A percentile compares a stretch with the other conserved stretches of the same genome.
These are phyloP conservation scores for Blastomyces emzantsi DNA, from an alignment of 2,329 filamentous ascomycete genomes.

Conservation along the genomic window DNA sequence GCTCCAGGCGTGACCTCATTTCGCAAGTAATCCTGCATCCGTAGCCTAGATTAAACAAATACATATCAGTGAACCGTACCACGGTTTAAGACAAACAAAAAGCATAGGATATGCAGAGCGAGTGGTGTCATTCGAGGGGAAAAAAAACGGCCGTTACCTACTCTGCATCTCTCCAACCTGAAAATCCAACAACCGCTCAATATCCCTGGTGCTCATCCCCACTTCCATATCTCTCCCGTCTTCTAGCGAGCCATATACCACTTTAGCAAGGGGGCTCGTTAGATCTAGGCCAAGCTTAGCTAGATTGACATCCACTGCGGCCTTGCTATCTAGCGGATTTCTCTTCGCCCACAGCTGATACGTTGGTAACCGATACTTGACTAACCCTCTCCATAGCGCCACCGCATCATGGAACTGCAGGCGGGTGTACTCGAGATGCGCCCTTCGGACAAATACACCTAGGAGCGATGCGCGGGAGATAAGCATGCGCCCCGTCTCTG, in stretches of 20 bases:
- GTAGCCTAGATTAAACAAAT: slow-evolving; percentile 44
- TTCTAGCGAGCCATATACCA: slow-evolving; percentile 44
- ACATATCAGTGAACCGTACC: background rate
- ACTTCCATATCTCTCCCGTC: slow-evolving; percentile 34
- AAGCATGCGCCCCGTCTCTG: slow-evolving; percentile 46
- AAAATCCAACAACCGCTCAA: slow-evolving; percentile 74
- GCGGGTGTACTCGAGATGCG: slow-evolving; percentile 68
- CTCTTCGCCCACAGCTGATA: slow-evolving; percentile 50
- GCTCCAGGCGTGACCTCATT: slow-evolving; percentile 61
- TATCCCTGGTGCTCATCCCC: slow-evolving; percentile 63
- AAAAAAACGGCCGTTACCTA: slow-evolving; percentile 25
- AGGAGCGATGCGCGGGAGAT: slow-evolving; percentile 68
- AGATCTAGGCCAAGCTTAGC: slow-evolving; percentile 49
- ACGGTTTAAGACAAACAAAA: background rate
- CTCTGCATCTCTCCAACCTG: slow-evolving; percentile 84
- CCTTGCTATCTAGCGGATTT: slow-evolving; percentile 38
- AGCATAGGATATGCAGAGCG: slow-evolving; percentile 18
- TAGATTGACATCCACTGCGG: slow-evolving; percentile 55
- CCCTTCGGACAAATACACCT: slow-evolving; percentile 68
- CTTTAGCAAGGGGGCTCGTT: slow-evolving; percentile 40
- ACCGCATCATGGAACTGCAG: slow-evolving; percentile 71
- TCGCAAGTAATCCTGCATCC: slow-evolving; percentile 69
- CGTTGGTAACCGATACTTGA: slow-evolving; percentile 70
- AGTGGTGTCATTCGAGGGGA: background rate
- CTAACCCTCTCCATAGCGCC: slow-evolving; percentile 72